A percentile compares a stretch with the other conserved stretches of the same genome.
These are phyloP conservation scores for Aspergillus taichungensis DNA, from an alignment of 495 filamentous ascomycete species.

Conservation along the genomic window DNA sequence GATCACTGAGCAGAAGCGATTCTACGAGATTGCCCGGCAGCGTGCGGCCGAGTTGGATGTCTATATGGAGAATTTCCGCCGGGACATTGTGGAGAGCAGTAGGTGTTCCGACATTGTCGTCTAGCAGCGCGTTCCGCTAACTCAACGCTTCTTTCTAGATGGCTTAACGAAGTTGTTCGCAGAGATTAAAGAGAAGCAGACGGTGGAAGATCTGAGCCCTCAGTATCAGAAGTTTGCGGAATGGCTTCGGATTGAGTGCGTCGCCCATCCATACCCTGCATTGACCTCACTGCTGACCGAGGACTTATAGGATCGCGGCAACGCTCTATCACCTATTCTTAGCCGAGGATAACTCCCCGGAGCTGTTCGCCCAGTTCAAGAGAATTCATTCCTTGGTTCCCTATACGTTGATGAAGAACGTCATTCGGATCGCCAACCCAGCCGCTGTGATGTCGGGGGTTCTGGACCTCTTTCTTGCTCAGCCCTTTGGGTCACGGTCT, in stretches of 20 bases:
- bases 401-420: constrained; percentile 88
- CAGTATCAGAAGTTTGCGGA: constrained; percentile 98
- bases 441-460: constrained; percentile 91
- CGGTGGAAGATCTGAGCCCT: constrained; percentile 75
- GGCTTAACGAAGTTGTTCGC: constrained; percentile 88
- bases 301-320: constrained; percentile 58
- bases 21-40: constrained; percentile 90
- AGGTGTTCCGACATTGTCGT: constrained; percentile 21
- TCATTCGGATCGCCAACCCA: constrained; percentile 91
- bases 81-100: constrained; percentile 72
- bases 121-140: constrained; percentile 1
- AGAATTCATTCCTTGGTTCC: constrained; percentile 89
- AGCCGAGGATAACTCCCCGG: constrained; percentile 94
- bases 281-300: constrained; percentile 7
- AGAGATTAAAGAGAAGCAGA: constrained; percentile 82
- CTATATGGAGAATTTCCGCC: constrained; percentile 85
- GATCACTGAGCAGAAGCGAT: constrained; percentile 82
- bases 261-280: neutral
- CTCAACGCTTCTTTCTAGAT: constrained; percentile 35
- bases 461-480: constrained; percentile 88
- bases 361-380: constrained; percentile 89
- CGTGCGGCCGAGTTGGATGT: constrained; percentile 89
- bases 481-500: constrained; percentile 83
- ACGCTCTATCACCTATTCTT: constrained; percentile 97
- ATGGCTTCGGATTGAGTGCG: constrained; percentile 87